Evolutionary conservation across 352 stramenopile species (phyloP).

Genomic region (Phytophthora cactorum): DNA sequence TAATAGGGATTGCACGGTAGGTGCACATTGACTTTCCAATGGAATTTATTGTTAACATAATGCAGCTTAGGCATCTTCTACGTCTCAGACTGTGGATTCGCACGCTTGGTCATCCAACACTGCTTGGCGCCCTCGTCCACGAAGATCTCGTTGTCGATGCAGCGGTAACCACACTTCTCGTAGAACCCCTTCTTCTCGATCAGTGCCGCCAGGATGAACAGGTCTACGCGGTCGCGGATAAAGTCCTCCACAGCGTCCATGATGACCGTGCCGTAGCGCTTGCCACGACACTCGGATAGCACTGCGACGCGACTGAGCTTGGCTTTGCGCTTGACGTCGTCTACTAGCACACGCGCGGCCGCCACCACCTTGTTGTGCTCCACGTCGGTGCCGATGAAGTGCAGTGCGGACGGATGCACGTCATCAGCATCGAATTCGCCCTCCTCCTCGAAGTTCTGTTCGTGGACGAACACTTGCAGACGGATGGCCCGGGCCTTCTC

Average conservation of each 20-base stretch:
- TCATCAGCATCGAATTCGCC: constrained; percentile 53
- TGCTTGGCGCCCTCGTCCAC: constrained; percentile 37
- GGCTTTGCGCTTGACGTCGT: constrained; percentile 40
- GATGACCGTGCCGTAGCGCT: constrained; percentile 48
- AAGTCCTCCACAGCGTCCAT: constrained; percentile 50
- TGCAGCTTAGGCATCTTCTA: background rate
- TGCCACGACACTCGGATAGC: constrained; percentile 57
- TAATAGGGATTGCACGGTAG: no score
- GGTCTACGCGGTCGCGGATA: constrained; percentile 37
- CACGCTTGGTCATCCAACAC: constrained; percentile 37
- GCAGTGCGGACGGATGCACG: constrained; percentile 42
- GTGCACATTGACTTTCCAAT: no score
- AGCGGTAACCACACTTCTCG: constrained; percentile 36
- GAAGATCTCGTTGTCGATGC: constrained; percentile 34
- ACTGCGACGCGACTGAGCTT: constrained; percentile 63
- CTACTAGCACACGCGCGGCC: constrained; percentile 47
- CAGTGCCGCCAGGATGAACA: constrained; percentile 47
- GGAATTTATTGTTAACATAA: no score
- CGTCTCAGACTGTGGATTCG: background rate
- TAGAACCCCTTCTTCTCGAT: constrained; percentile 39
- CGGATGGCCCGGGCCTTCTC: constrained; percentile 49
- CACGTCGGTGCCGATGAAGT: constrained; percentile 58
- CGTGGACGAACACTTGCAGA: constrained; percentile 54
- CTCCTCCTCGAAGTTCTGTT: constrained; percentile 45
- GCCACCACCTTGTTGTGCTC: constrained; percentile 61